Base-by-base conservation (phyloP, 2,329 filamentous ascomycete species). In the Claviceps monticola region DNA sequence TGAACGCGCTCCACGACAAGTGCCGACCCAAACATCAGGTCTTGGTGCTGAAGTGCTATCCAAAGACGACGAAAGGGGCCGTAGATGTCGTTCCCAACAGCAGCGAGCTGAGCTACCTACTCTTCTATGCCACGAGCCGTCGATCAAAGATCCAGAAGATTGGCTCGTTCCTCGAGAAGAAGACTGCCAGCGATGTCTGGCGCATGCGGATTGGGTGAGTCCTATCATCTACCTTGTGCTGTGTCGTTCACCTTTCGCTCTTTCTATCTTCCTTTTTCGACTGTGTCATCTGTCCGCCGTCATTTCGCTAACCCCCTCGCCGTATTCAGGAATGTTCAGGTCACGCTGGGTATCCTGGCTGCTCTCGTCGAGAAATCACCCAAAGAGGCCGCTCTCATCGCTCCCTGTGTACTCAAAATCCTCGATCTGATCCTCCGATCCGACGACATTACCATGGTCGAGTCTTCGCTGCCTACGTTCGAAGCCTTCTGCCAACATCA, bases 131-230 rank as follows among this genome's bases (percentile, higher is more conserved):
- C 55, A 94, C 87, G 64, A 95, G 90, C 60, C 87, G 91, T 55
- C 83, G 88, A 58, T 91, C 87, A 69, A 98, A 97, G 76, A 82
- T 97, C 60, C 88, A 93, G 63, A 98, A 98, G 71, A 90, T 98
- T 59, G 89, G 88, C 67, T 83, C 82, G 60, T 98, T 96, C 65
- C 76, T 98, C 57, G 90, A 97, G 72, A 94, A 91, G 74, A 88
- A 91, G 73, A 93, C 88, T 21, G 86, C 86, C 55, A 84, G 82
- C 63, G 93, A 98, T 73, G 88, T 96, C 58, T 94, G 85, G 81
- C 86, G 87, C 64, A 79, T 82, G 67, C 83, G 88, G 63, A 87
- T 93, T 64, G 90, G 90, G 86, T 94, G 72, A 53, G 73, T 70
- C 34, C 26, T 29, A 29, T 44, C 13, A 36, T 17, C 36, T 19